Percentiles rank a stretch among this genome's conserved stretches.
These are phyloP conservation scores for Hymenoscyphus scutula DNA, from an alignment of 2,329 filamentous ascomycete genomes.

Conservation along the genomic window DNA sequence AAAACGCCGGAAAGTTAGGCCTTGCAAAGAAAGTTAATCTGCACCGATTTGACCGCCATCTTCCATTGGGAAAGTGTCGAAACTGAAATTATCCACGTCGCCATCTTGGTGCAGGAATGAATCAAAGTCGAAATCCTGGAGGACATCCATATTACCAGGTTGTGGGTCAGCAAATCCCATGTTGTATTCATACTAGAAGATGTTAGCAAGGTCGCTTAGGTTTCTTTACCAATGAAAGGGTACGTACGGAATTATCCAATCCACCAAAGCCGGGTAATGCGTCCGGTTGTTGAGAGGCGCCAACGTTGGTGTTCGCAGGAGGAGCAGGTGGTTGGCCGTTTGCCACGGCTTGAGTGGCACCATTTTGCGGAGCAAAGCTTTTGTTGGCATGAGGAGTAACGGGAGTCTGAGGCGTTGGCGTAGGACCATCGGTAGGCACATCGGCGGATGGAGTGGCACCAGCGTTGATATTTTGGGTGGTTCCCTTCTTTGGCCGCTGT, in stretches of 20 bases:
- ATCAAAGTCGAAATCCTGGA: slow-evolving; percentile 68
- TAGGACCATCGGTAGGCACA: slow-evolving; percentile 53
- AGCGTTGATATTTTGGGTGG: slow-evolving; percentile 52
- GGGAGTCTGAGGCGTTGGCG: slow-evolving; percentile 60
- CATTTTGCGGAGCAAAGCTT: slow-evolving; percentile 47
- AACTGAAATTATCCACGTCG: slow-evolving; percentile 50
- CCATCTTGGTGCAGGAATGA: slow-evolving; percentile 62
- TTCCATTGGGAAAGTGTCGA: slow-evolving; percentile 55
- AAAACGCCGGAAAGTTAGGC: slow-evolving; percentile 34
- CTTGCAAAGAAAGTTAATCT: slow-evolving; percentile 40
- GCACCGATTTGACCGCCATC: slow-evolving; percentile 54
- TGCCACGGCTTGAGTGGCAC: slow-evolving; percentile 42
- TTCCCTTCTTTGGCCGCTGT: slow-evolving; percentile 57
- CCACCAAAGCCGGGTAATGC: not conserved
- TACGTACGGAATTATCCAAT: slow-evolving; percentile 17
- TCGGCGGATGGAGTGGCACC: slow-evolving; percentile 59
- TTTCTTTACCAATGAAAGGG: not conserved
- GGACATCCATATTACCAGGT: slow-evolving; percentile 50
- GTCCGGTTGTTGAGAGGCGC: slow-evolving; percentile 45
- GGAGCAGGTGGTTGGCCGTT: slow-evolving; percentile 42
- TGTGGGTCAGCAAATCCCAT: slow-evolving; percentile 55
- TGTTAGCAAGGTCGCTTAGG: slow-evolving; percentile 4
- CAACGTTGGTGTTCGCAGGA: slow-evolving; percentile 42
- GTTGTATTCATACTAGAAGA: slow-evolving; percentile 31
- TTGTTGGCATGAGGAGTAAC: slow-evolving; percentile 55